Percentiles rank a stretch among this genome's conserved stretches.
Evolutionary conservation across 345 rosid species (phyloP).

Genomic region (Eucalyptus marginata): DNA sequence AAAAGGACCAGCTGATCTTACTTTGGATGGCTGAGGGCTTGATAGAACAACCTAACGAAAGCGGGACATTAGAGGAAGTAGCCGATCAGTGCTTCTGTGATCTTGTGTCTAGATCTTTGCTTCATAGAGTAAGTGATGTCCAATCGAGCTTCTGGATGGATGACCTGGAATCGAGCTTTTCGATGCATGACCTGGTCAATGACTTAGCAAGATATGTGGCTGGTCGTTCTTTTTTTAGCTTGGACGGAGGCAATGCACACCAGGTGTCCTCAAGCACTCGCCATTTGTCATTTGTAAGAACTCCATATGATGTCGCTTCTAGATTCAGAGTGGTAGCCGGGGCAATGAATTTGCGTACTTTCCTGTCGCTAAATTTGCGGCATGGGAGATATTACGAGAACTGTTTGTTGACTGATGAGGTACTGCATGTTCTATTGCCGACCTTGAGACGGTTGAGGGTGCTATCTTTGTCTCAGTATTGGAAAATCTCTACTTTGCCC

Average conservation of each 20-base stretch:
- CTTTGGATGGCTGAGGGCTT: conserved; percentile 9
- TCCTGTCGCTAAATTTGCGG: neutral
- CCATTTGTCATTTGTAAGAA: neutral
- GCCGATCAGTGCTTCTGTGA: conserved; percentile 4
- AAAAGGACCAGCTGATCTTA: neutral
- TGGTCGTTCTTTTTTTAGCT: neutral
- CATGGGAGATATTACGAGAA: too few relatives aligned
- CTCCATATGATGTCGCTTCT: neutral
- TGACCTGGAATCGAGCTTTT: neutral
- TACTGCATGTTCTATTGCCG: neutral
- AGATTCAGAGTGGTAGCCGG: neutral
- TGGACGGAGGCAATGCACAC: neutral
- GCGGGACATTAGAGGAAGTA: neutral
- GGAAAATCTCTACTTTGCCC: neutral
- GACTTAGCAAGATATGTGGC: conserved; percentile 3
- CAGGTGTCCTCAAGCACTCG: neutral
- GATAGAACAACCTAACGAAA: neutral
- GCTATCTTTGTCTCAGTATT: neutral
- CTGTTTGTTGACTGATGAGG: neutral
- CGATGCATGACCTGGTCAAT: conserved; percentile 16
- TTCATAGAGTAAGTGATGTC: conserved; percentile 2
- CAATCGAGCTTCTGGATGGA: conserved; percentile 1
- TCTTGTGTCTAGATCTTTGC: conserved; percentile 7
- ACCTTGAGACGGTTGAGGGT: neutral
- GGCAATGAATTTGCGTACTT: neutral